Evolutionary conservation across 2,329 filamentous ascomycete genomes (phyloP), one percentile per base, ranked within the genome.

Genomic region (Exophiala sideris): DNA sequence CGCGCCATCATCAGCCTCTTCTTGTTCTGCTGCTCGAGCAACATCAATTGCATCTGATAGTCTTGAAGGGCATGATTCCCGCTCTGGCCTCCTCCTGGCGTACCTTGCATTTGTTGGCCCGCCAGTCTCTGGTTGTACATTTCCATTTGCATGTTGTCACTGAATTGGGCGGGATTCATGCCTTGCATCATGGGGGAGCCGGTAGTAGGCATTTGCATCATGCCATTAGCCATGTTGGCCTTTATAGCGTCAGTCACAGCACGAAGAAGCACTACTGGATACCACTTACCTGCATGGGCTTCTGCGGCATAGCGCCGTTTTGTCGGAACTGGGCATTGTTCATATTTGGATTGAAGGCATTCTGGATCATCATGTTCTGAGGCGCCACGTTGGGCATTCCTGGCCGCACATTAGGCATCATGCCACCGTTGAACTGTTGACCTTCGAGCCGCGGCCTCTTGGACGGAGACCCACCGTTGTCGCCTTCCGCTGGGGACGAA

Each of bases 401-500:
- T 67, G 85, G 86, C 60, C 80, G 82, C 64, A 87, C 87, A 71
- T 89, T 89, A 51, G 84, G 83, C 74, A 87, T 87, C 81, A 91
- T 87, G 64, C 86, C 87, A 59, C 85, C 84, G 68, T 89, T 89
- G 72, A 89, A 90, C 8, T 80, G 79, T 53, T 63, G 60, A 66
- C 86, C 85, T 61, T 91, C 89, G 57, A 96, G 81, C 53, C 91
- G 88, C 54, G 86, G 89, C 66, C 91, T 83, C 76, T 97, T 97
- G 59, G 88, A 92, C 1, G 92, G 92, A 32, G 92, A 97, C 3
- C 91, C 90, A 21, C 89, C 91, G 66, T 94, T 94, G 49, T 96
- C 91, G 50, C 85, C 86, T 35, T 87, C 86, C 47, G 85, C 84
- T 6, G 92, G 92, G 33, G 92, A 96, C 54, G 86, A 85, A 24